Conservation (phyloP, 2,329 filamentous ascomycete species). For the Colletotrichum ledebouriae region DNA sequence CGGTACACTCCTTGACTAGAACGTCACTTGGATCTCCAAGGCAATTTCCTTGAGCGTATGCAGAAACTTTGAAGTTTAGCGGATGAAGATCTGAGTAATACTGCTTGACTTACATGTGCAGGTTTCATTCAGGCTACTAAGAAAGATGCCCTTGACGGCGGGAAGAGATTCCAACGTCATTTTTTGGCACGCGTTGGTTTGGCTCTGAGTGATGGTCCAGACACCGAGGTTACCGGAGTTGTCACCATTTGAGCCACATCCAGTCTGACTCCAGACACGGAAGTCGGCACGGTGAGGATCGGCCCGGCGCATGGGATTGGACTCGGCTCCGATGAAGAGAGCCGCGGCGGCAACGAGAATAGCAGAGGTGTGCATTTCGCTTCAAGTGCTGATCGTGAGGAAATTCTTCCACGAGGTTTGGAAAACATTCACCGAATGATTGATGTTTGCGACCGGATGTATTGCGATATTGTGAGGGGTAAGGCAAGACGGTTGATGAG, state of each 20-base stretch:
- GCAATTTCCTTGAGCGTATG: conserved; percentile 9
- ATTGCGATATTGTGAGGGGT: too few species aligned
- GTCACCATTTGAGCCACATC: conserved; percentile 11
- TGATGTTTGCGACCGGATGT: too few species aligned
- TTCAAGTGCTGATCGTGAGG: not conserved
- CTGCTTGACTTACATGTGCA: not conserved
- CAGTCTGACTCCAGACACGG: conserved; percentile 30
- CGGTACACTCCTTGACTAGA: not conserved
- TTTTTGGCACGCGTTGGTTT: conserved; percentile 14
- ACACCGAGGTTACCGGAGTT: conserved; percentile 29
- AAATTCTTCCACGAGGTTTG: not conserved
- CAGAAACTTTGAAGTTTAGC: conserved; percentile 13
- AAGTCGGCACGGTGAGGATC: conserved; percentile 27
- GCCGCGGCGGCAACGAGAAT: conserved; percentile 7
- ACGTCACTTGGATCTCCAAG: not conserved
- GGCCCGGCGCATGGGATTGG: conserved; percentile 13
- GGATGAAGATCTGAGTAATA: not conserved
- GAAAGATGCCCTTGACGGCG: conserved; percentile 14
- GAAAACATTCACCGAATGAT: too few species aligned
- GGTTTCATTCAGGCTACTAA: not conserved
- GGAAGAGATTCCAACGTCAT: conserved; percentile 1
- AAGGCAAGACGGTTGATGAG: too few species aligned
- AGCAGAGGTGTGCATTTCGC: not conserved
- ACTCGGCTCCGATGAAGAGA: conserved; percentile 13
- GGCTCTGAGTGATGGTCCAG: conserved; percentile 26